Percentiles rank a stretch among this genome's conserved stretches.
Conservation (phyloP, 306 rosid species). For the Quercus suber region DNA sequence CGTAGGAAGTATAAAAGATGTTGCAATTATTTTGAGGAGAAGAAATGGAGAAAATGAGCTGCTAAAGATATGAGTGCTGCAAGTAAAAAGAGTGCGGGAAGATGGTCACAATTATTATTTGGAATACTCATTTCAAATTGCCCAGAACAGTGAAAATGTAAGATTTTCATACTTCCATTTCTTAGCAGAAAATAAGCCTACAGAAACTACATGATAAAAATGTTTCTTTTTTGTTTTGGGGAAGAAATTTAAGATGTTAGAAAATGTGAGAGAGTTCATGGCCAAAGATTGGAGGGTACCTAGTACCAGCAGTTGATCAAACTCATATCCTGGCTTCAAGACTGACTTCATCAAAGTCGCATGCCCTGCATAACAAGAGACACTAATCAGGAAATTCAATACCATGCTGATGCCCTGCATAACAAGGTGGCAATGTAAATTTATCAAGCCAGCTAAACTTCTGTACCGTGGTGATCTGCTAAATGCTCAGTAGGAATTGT, state of each 20-base stretch:
- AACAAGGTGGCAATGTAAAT: not conserved
- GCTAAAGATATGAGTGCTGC: not conserved
- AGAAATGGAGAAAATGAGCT: not conserved
- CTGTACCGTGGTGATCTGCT: slow-evolving; percentile 87
- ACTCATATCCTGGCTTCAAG: slow-evolving; percentile 84
- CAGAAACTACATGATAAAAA: not conserved
- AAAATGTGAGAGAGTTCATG: not conserved
- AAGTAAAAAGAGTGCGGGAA: not conserved
- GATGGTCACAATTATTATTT: not conserved
- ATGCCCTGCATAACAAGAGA: slow-evolving; percentile 50
- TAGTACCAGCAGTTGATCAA: slow-evolving; percentile 75
- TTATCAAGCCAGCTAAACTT: not conserved
- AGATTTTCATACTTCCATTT: not conserved
- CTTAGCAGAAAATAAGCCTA: not conserved
- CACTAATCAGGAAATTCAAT: slow-evolving; percentile 21
- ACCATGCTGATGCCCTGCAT: slow-evolving; percentile 10
- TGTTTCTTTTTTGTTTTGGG: not conserved
- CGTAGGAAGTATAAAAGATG: not conserved
- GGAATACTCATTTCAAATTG: not conserved
- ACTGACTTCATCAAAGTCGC: slow-evolving; percentile 61
- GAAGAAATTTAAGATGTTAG: not conserved
- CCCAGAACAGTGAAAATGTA: not conserved
- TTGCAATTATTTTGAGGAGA: not conserved
- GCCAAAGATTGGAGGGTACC: slow-evolving; percentile 42
- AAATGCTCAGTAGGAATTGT: slow-evolving; percentile 73